Evolutionary conservation across 257 asterid species (phyloP).

Genomic region (Mentha longifolia): DNA sequence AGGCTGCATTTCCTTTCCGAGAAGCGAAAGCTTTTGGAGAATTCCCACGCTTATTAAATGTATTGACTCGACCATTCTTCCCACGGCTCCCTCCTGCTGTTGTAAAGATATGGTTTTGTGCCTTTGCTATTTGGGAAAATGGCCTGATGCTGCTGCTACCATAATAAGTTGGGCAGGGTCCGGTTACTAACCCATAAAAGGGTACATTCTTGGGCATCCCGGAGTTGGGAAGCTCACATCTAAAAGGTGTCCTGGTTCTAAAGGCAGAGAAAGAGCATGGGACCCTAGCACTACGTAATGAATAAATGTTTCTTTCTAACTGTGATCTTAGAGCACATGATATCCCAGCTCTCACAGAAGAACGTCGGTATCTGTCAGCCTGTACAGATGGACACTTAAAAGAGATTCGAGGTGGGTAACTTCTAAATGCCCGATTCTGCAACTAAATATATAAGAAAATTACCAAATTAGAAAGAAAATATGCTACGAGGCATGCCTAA

Average conservation of each 20-base stretch:
- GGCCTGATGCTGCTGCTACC: slow-evolving; percentile 41
- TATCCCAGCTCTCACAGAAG: slow-evolving; percentile 45
- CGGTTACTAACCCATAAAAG: slow-evolving; percentile 40
- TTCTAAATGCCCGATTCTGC: slow-evolving; percentile 55
- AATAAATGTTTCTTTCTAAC: slow-evolving; percentile 40
- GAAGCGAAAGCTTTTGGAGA: slow-evolving; percentile 42
- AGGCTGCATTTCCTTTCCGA: slow-evolving; percentile 45
- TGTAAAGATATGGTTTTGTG: slow-evolving; percentile 30
- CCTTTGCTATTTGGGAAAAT: slow-evolving; percentile 56
- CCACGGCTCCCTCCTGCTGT: slow-evolving; percentile 41
- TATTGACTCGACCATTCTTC: slow-evolving; percentile 38
- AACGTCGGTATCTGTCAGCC: slow-evolving; percentile 34
- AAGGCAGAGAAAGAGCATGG: slow-evolving; percentile 45
- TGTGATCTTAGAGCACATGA: slow-evolving; percentile 46
- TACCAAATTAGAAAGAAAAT: not conserved
- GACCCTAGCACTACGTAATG: slow-evolving; percentile 33
- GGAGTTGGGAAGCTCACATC: slow-evolving; percentile 43
- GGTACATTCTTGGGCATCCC: slow-evolving; percentile 39
- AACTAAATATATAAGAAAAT: slow-evolving; percentile 37
- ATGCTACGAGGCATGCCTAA: not conserved
- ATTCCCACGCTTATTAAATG: slow-evolving; percentile 39
- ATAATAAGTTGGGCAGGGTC: slow-evolving; percentile 37
- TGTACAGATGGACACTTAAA: slow-evolving; percentile 50
- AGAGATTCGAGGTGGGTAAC: slow-evolving; percentile 42
- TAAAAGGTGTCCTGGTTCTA: slow-evolving; percentile 39